Base-by-base conservation (phyloP, 371 early-diverging fungal genomes). In the Apophysomyces elegans region DNA sequence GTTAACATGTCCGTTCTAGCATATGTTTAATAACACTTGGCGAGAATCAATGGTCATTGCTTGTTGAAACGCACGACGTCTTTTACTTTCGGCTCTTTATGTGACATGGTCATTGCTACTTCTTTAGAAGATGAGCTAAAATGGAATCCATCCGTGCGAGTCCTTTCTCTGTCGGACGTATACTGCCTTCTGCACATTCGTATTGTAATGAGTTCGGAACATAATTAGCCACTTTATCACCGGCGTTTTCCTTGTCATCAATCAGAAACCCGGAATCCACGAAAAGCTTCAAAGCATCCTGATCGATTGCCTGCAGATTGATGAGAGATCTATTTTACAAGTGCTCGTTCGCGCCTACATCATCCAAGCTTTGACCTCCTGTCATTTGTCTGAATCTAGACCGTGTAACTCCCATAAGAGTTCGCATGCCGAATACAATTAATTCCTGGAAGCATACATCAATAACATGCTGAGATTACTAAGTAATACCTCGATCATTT, bases 401-500 rank as follows among this genome's bases (percentile, higher is more conserved):
- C 32, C 82, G 70, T 13, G 78, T 74, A 14, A 90, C 64, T 1
- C 90, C 90, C 69, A 77, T 84, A 14, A 74, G 83, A 14, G 88
- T 92, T 3, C 93, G 84, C 71, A 93, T 71, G 0, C 93, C 91
- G 63, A 92, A 84, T 35, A 91, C 83, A 4, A 92, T 71, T 6
- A 87, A 63, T 70, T 92, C 93, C 76, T 88, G 71, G 41, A 62
- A 37, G 16, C 5, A 4, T 26, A 62, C 1, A 32, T 50, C 11
- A 62, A 2, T 26, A 39, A n/a, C 9, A 26, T 18, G 41, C 32
- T 26, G 32, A 26, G 32, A 26, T 26, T 26, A 26, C 2, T 26
- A 26, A 1, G 32, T 26, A 26, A 26, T 62, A 73, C 62, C 61
- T 65, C 63, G 8, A 61, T 61, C 47, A 60, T 57, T 12, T 75